phyloP scores from a whole-genome alignment of 768 basidiomycete species.

The Mrakia frigida region DNA sequence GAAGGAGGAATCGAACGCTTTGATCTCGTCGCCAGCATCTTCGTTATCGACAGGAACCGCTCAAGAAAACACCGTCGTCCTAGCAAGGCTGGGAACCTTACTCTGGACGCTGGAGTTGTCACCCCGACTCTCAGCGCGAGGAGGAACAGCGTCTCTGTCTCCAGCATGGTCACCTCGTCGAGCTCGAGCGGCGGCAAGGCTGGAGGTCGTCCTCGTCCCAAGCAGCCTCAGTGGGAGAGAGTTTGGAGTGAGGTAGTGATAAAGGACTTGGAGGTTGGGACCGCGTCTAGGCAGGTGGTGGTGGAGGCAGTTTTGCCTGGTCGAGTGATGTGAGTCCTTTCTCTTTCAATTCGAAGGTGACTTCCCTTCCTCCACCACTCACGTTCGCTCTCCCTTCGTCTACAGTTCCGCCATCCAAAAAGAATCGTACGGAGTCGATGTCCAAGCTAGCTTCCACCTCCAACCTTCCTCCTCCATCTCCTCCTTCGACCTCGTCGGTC shows the following conservation, averaged over 20 bases:
- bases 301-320: not conserved
- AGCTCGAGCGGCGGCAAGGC: not conserved
- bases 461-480: not conserved
- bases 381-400: not conserved
- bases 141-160: not conserved
- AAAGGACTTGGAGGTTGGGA: not conserved
- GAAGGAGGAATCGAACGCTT: conserved; percentile 4
- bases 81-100: not conserved
- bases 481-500: not conserved
- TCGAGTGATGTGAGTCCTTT: not conserved
- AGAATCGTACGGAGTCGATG: not conserved
- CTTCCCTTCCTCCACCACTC: not conserved
- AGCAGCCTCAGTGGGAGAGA: not conserved
- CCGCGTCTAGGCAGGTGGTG: not conserved
- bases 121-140: not conserved
- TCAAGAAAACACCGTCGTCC: not conserved
- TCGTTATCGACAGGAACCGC: not conserved
- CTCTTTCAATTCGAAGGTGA: not conserved
- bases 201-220: not conserved
- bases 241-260: not conserved
- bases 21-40: conserved; percentile 2
- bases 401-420: not conserved
- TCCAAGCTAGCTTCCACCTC: not conserved
- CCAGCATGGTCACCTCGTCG: not conserved
- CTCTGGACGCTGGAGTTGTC: not conserved